These are phyloP conservation scores for Inga oerstediana DNA, from an alignment of 306 rosid species.

Conservation along the genomic window DNA sequence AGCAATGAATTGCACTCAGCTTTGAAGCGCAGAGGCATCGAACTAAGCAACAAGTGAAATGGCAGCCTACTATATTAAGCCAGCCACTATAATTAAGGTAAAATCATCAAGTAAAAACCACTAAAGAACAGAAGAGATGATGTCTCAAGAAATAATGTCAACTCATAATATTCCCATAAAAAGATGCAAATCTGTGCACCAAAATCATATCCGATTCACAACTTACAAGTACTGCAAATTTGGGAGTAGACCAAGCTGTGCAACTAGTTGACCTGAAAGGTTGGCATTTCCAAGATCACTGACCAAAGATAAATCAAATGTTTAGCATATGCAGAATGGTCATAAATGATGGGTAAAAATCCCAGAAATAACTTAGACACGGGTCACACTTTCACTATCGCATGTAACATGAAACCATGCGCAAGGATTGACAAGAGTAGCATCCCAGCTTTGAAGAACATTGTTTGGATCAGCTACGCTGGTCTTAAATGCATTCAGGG, in stretches of 20 bases:
- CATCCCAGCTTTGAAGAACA: constrained; percentile 70
- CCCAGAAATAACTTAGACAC: constrained; percentile 57
- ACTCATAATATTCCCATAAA: not conserved
- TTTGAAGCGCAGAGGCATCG: not conserved
- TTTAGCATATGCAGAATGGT: not conserved
- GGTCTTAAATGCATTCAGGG: constrained; percentile 56
- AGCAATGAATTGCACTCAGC: not conserved
- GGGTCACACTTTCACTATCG: constrained; percentile 52
- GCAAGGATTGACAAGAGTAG: constrained; percentile 71
- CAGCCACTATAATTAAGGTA: not conserved
- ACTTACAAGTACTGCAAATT: constrained; percentile 76
- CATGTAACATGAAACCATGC: constrained; percentile 81
- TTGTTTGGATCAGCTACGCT: constrained; percentile 53
- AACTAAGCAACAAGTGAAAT: not conserved
- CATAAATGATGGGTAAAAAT: constrained; percentile 4
- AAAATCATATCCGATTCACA: not conserved
- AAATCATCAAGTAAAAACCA: not conserved
- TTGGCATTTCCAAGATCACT: constrained; percentile 83
- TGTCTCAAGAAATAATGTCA: constrained; percentile 3
- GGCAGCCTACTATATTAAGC: not conserved
- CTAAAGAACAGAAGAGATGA: not conserved
- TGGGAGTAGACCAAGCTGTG: constrained; percentile 63
- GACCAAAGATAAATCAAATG: constrained; percentile 22
- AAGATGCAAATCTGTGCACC: not conserved
- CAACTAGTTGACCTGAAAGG: constrained; percentile 64